Base-by-base conservation (phyloP, 1,139 yeast species). In the Pichia sp. region DNA sequence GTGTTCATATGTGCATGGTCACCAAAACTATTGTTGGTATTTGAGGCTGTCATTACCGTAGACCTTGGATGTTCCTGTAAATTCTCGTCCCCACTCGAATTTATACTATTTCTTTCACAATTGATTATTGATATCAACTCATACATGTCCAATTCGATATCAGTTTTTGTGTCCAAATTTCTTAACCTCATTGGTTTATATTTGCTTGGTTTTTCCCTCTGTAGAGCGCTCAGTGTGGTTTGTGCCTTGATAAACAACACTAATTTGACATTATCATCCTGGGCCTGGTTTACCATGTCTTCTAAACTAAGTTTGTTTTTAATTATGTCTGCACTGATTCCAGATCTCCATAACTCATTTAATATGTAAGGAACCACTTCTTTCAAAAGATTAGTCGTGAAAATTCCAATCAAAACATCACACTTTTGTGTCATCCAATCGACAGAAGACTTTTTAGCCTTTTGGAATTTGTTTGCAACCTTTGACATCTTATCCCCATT, bases 131-230 rank as follows among this genome's bases (percentile, higher is more conserved):
- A 68, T 1, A 84, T 71, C 52, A 91, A 71, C 55, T 90, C 96
- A 7, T 81, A 84, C 54, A 81, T 68, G 53, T 84, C 86, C 41
- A 89, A 72, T 73, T 93, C 99, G 4, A 75, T 67, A 64, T 93
- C 98, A 16, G 75, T 73, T 46, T 78, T 77, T 6, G 78, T 74
- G 4, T 75, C 77, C 52, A 90, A 63, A 61, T 87, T 85, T 65
- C 83, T 83, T 30, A 92, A 78, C 60, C 85, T 79, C 53, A 92
- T 68, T 1, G 97, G 93, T 67, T 89, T 90, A 69, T 81, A 89
- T 55, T 79, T 81, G 54, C 75, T 77, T 61, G 69, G 76, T 62
- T 65, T 75, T 6, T 53, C 50, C 16, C 53, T 53, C 31, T 53
- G 43, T 17, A 71, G 46, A 2, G 60, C 55, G 5, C 52, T 55